A percentile compares a stretch with the other conserved stretches of the same genome.
Conservation (phyloP, 2,329 filamentous ascomycete genomes). For the Fusarium bactridioides region DNA sequence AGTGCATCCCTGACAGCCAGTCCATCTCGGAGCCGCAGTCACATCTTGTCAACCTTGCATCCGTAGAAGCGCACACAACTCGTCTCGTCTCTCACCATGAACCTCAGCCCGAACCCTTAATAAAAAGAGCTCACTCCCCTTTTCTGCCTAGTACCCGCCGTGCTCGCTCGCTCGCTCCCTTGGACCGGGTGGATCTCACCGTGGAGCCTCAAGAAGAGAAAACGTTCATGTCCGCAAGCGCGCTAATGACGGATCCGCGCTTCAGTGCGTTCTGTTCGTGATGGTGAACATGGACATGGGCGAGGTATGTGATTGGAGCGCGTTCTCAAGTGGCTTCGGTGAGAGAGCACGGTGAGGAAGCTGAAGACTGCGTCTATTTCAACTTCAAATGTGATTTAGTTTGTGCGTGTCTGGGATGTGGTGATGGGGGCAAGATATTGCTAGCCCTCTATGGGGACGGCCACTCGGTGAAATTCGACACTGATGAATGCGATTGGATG, state of each 20-base stretch:
- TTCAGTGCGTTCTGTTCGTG: slow-evolving; percentile 18
- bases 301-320: slow-evolving; percentile 29
- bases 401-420: slow-evolving; percentile 5
- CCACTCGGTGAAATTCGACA: not conserved
- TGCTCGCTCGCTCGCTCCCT: slow-evolving; percentile 29
- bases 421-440: not conserved
- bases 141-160: slow-evolving; percentile 20
- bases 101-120: not conserved
- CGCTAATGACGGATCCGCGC: slow-evolving; percentile 39
- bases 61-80: not conserved
- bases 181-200: slow-evolving; percentile 41
- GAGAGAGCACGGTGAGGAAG: slow-evolving; percentile 5
- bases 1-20: slow-evolving; percentile 6
- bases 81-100: not conserved
- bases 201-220: slow-evolving; percentile 28
- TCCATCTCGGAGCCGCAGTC: slow-evolving; percentile 31
- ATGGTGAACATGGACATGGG: slow-evolving; percentile 2
- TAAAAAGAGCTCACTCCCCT: not conserved
- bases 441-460: not conserved
- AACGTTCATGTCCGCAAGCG: slow-evolving; percentile 21
- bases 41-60: slow-evolving; percentile 1
- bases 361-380: not conserved
- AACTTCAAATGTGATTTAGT: not conserved
- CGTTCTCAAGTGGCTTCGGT: slow-evolving; percentile 15
- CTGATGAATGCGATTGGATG: not conserved